Percentiles rank a stretch among this genome's conserved stretches.
Evolutionary conservation across 2,329 filamentous ascomycete species (phyloP).

Genomic region (Calonectria pauciramosa): DNA sequence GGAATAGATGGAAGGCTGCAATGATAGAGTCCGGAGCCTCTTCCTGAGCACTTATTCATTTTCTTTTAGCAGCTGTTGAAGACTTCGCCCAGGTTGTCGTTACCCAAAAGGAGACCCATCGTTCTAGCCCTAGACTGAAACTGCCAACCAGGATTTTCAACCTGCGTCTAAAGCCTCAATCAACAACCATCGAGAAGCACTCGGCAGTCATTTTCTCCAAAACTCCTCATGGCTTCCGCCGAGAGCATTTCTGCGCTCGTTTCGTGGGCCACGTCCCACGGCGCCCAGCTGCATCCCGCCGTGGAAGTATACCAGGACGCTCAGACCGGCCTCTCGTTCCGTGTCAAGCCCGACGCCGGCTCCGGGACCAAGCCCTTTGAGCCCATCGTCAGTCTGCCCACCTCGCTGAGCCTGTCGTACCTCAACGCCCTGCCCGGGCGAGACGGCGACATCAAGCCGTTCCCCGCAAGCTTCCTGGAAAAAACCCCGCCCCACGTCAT

Average conservation of each 20-base stretch:
- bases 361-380: slow-evolving; percentile 52
- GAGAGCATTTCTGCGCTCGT: slow-evolving; percentile 53
- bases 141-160: slow-evolving; percentile 5
- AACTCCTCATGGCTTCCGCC: slow-evolving; percentile 27
- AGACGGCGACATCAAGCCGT: slow-evolving; percentile 42
- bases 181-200: neutral
- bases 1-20: neutral
- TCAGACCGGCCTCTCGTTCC: slow-evolving; percentile 67
- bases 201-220: neutral
- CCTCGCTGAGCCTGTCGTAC: slow-evolving; percentile 69
- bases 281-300: slow-evolving; percentile 63
- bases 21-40: neutral
- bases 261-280: slow-evolving; percentile 62
- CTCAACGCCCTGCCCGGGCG: slow-evolving; percentile 62
- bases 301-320: slow-evolving; percentile 68
- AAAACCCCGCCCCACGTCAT: slow-evolving; percentile 69
- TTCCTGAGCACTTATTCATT: no score
- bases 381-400: slow-evolving; percentile 65
- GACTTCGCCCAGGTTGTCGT: neutral
- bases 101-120: neutral
- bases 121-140: neutral
- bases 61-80: neutral
- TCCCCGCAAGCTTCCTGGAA: slow-evolving; percentile 65
- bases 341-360: slow-evolving; percentile 55
- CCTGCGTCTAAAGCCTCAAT: slow-evolving; percentile 4